Percentiles rank a stretch among this genome's conserved stretches.
Evolutionary conservation across 768 basidiomycete species (phyloP).

Genomic region (Lentinula sp.): DNA sequence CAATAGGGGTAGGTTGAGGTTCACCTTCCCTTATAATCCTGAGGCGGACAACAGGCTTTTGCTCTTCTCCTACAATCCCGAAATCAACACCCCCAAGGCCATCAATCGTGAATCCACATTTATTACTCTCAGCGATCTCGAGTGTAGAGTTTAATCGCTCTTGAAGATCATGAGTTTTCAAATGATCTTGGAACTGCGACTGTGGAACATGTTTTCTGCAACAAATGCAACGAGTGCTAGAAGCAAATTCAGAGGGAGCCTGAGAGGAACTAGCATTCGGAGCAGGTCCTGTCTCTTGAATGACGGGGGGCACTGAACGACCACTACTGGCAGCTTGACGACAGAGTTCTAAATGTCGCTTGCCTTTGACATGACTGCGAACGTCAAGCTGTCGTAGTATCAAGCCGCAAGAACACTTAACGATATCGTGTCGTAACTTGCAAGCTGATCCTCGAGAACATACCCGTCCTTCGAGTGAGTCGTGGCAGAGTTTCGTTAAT

Average conservation of each 20-base stretch:
- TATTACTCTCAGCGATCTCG: slow-evolving; percentile 39
- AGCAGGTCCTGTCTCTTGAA: not conserved
- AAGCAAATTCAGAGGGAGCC: not conserved
- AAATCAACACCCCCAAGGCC: slow-evolving; percentile 41
- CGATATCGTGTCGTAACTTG: slow-evolving; percentile 27
- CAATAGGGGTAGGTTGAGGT: not conserved
- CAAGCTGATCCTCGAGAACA: slow-evolving; percentile 24
- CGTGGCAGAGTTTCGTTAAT: slow-evolving; percentile 19
- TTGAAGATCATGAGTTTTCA: slow-evolving; percentile 22
- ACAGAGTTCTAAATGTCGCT: slow-evolving; percentile 16
- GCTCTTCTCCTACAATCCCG: slow-evolving; percentile 20
- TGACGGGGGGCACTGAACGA: not conserved
- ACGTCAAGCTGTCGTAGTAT: slow-evolving; percentile 16
- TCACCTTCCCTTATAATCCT: slow-evolving; percentile 6
- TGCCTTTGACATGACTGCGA: slow-evolving; percentile 22
- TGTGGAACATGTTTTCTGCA: slow-evolving; percentile 15
- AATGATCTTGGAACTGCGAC: slow-evolving; percentile 20
- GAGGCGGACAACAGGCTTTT: slow-evolving; percentile 10
- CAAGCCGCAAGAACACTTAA: slow-evolving; percentile 28
- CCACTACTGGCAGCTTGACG: not conserved
- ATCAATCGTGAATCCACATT: slow-evolving; percentile 38
- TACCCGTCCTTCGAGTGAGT: slow-evolving; percentile 15
- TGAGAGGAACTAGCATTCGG: not conserved
- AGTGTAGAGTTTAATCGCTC: slow-evolving; percentile 27
- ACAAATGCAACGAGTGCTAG: not conserved